These are phyloP conservation scores for Zymoseptoria ardabiliae DNA, from an alignment of 2,329 filamentous ascomycete genomes.

Conservation along the genomic window DNA sequence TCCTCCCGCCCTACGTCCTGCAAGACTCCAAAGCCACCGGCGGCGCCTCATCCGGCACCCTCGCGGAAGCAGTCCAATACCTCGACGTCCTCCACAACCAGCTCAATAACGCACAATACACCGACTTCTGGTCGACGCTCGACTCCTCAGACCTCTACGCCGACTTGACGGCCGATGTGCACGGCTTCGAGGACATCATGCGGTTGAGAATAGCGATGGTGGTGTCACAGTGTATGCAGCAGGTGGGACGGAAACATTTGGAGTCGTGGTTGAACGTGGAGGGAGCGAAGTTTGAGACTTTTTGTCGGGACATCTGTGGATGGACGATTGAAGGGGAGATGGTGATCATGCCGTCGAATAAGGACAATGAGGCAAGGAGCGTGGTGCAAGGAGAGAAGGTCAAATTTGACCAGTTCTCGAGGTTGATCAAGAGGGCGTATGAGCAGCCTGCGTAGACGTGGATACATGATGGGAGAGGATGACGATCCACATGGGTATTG, in stretches of 20 bases:
- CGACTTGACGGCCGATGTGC: conserved; percentile 87
- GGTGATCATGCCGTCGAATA: conserved; percentile 79
- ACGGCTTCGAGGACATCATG: conserved; percentile 90
- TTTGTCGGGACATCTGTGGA: conserved; percentile 54
- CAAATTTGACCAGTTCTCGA: conserved; percentile 75
- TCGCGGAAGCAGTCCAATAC: conserved; percentile 86
- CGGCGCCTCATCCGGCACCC: conserved; percentile 49
- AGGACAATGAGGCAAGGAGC: conserved; percentile 96
- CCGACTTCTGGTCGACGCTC: conserved; percentile 84
- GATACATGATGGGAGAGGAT: neutral
- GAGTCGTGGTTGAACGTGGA: conserved; percentile 46
- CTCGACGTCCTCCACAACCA: conserved; percentile 76
- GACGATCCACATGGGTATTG: neutral
- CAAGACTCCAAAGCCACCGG: conserved; percentile 45
- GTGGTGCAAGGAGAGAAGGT: conserved; percentile 93
- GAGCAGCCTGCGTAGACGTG: conserved; percentile 58
- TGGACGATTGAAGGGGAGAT: conserved; percentile 66
- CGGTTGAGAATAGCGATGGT: conserved; percentile 83
- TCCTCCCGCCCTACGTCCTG: conserved; percentile 78
- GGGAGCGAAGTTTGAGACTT: conserved; percentile 40
- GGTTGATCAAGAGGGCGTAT: conserved; percentile 76
- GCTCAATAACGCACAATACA: conserved; percentile 84
- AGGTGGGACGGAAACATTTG: conserved; percentile 50
- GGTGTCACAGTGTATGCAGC: conserved; percentile 76
- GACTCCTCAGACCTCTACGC: conserved; percentile 94